Conservation (phyloP, 1,139 yeast genomes). For the Oligophagozyma castellii region DNA sequence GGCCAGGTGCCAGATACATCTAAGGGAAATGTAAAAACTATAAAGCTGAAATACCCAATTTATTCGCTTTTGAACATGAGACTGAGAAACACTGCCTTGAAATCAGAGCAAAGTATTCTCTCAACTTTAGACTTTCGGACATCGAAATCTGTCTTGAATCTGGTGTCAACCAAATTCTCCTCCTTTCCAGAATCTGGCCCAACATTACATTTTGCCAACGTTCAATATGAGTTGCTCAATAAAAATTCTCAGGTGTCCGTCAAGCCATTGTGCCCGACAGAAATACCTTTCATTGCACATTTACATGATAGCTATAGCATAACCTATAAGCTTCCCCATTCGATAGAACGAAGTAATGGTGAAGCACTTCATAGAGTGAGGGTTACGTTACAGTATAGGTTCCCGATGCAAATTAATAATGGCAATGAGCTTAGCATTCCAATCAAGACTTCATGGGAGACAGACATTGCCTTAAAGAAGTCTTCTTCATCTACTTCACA, state of each 20-base stretch:
- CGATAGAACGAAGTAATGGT: background rate
- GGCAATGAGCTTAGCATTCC: slow-evolving; percentile 7
- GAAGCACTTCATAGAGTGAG: slow-evolving; percentile 14
- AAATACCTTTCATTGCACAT: slow-evolving; percentile 12
- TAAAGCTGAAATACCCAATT: slow-evolving; percentile 15
- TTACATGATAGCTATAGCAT: slow-evolving; percentile 19
- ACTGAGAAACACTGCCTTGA: slow-evolving; percentile 17
- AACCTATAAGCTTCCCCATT: slow-evolving; percentile 15
- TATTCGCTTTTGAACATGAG: slow-evolving; percentile 22
- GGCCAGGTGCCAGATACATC: background rate
- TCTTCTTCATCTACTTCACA: background rate
- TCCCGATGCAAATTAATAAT: too few relatives aligned
- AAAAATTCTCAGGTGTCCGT: slow-evolving; percentile 11
- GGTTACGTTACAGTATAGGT: slow-evolving; percentile 13
- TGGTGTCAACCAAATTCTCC: slow-evolving; percentile 3
- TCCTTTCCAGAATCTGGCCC: too few relatives aligned
- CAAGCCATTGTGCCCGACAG: slow-evolving; percentile 13
- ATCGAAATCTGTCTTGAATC: slow-evolving; percentile 15
- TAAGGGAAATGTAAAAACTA: background rate
- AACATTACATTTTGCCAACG: slow-evolving; percentile 8
- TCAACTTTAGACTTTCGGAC: slow-evolving; percentile 24
- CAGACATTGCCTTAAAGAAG: slow-evolving; percentile 20
- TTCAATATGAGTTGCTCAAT: slow-evolving; percentile 15
- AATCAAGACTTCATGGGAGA: slow-evolving; percentile 21
- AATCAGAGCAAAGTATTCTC: slow-evolving; percentile 11